Conservation (phyloP, 257 asterid species). For the Lithospermum erythrorhizon region DNA sequence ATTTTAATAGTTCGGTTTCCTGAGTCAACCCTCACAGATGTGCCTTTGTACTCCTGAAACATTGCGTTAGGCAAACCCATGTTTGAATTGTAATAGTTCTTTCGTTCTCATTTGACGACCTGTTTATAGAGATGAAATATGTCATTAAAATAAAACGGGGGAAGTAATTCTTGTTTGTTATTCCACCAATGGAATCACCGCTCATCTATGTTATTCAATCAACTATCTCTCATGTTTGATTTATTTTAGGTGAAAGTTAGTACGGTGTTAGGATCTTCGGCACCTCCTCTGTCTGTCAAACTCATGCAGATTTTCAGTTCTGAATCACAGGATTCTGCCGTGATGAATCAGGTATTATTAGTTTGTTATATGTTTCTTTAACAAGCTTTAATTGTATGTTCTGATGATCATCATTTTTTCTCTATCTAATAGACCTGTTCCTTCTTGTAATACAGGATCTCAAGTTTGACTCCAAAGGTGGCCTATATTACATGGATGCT, state of each 20-base stretch:
- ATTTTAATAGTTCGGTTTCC: too few relatives aligned
- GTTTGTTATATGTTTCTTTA: conserved; percentile 3
- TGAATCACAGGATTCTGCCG: conserved; percentile 78
- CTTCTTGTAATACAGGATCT: conserved; percentile 53
- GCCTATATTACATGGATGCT: conserved; percentile 54
- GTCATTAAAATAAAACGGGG: too few relatives aligned
- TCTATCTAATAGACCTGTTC: not conserved
- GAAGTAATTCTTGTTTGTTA: too few relatives aligned
- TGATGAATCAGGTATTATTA: conserved; percentile 62
- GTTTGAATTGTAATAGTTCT: too few relatives aligned
- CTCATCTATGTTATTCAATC: too few relatives aligned
- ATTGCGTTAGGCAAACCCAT: too few relatives aligned
- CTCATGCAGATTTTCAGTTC: conserved; percentile 72
- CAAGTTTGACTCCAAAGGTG: conserved; percentile 48
- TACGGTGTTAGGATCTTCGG: conserved; percentile 75
- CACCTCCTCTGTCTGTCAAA: conserved; percentile 68
- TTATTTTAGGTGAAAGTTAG: conserved; percentile 53
- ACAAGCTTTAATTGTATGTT: not conserved
- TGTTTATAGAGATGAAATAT: too few relatives aligned
- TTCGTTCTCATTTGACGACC: too few relatives aligned
- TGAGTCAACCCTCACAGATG: too few relatives aligned
- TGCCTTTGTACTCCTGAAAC: too few relatives aligned
- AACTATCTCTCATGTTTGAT: too few relatives aligned
- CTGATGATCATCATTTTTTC: not conserved
- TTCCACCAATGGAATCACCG: too few relatives aligned